phyloP scores from a whole-genome alignment of 73 alveolate genomes.

The Durusdinium trenchii region DNA sequence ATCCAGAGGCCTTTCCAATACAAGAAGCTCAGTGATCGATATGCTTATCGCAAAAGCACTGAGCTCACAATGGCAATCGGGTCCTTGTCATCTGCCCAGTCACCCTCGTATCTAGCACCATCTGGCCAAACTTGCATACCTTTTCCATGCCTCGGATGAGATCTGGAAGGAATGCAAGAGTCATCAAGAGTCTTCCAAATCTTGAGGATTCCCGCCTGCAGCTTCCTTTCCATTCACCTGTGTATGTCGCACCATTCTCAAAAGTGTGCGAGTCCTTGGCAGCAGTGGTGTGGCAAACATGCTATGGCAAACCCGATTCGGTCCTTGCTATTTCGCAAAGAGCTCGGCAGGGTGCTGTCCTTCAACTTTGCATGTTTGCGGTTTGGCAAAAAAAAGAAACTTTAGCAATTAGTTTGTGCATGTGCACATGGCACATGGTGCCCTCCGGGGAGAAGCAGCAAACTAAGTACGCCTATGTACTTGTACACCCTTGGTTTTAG shows the following conservation, averaged over 20 bases:
- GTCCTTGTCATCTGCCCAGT: constrained; percentile 76
- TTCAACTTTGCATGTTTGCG: background rate
- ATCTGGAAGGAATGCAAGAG: background rate
- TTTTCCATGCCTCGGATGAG: constrained; percentile 63
- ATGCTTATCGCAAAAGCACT: background rate
- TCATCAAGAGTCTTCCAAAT: background rate
- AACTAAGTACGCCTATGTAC: too few species aligned
- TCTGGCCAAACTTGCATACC: constrained; percentile 92
- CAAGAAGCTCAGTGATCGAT: background rate
- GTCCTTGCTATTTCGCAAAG: constrained; percentile 69
- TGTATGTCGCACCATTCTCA: constrained; percentile 93
- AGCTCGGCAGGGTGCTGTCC: constrained; percentile 58
- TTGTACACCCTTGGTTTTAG: too few species aligned
- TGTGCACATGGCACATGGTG: too few species aligned
- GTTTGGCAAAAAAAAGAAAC: too few species aligned
- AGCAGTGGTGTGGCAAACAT: background rate
- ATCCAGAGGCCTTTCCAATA: constrained; percentile 58
- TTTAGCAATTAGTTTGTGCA: too few species aligned
- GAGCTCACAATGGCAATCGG: background rate
- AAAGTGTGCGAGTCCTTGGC: constrained; percentile 80
- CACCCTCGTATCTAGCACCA: constrained; percentile 91
- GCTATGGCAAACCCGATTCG: background rate
- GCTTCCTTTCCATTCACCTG: constrained; percentile 95
- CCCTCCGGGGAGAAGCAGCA: too few species aligned
- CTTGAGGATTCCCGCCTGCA: constrained; percentile 19